Conservation (phyloP, 257 asterid species). For the Solanum chiquidenum region DNA sequence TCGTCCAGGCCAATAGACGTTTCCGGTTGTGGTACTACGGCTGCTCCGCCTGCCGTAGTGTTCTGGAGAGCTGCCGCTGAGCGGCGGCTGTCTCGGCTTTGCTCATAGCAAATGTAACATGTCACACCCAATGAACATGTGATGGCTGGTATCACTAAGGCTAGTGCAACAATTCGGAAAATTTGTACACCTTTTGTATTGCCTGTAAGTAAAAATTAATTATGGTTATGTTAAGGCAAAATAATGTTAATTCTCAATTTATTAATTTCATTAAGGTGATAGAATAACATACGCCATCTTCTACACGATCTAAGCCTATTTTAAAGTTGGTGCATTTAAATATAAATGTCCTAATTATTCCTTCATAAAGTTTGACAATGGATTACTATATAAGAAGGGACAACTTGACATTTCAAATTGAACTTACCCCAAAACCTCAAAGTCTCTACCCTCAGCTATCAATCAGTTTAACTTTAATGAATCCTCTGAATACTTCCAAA, state of each 20-base stretch:
- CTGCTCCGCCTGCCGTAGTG: background rate
- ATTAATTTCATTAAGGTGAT: background rate
- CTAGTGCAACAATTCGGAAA: slow-evolving; percentile 10
- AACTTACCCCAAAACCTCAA: background rate
- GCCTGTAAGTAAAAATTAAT: slow-evolving; percentile 1
- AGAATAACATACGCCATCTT: background rate
- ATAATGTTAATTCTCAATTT: background rate
- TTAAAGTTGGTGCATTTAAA: background rate
- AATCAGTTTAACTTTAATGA: background rate
- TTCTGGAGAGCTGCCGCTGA: slow-evolving; percentile 4
- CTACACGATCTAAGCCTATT: background rate
- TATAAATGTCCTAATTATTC: background rate
- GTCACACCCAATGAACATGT: slow-evolving; percentile 7
- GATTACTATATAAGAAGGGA: background rate
- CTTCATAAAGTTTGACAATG: background rate
- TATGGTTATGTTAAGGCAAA: background rate
- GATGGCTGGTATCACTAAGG: slow-evolving; percentile 24
- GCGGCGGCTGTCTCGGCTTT: background rate
- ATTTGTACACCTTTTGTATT: background rate
- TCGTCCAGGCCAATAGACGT: slow-evolving; percentile 44
- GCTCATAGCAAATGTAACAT: slow-evolving; percentile 5
- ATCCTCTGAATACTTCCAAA: background rate
- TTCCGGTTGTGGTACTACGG: slow-evolving; percentile 11
- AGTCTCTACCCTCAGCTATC: background rate
- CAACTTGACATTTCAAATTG: background rate